Evolutionary conservation across 1,139 yeast species (phyloP).

Genomic region (Taphrina sp.): DNA sequence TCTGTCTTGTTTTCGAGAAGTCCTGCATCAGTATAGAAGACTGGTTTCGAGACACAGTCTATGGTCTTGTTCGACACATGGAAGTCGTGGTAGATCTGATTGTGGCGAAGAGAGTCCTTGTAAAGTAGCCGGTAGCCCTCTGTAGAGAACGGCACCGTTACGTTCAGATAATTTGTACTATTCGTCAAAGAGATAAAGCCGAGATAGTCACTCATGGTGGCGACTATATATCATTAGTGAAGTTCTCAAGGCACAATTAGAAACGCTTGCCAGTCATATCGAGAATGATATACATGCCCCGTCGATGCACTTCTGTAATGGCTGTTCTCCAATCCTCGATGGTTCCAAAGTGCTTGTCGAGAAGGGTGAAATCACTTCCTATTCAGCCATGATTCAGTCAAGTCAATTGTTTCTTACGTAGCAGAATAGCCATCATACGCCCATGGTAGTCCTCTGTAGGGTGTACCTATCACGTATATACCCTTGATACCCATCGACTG

Average conservation of each 20-base stretch:
- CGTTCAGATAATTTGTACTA: slow-evolving; percentile 11
- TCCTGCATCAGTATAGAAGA: slow-evolving; percentile 30
- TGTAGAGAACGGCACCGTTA: slow-evolving; percentile 24
- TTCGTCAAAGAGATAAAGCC: neutral
- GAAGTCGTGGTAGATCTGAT: slow-evolving; percentile 27
- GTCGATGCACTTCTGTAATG: slow-evolving; percentile 24
- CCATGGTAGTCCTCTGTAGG: slow-evolving; percentile 29
- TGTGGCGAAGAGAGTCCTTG: slow-evolving; percentile 10
- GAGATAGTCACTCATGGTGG: slow-evolving; percentile 26
- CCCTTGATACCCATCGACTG: slow-evolving; percentile 32
- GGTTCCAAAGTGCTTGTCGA: slow-evolving; percentile 31
- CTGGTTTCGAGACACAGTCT: slow-evolving; percentile 12
- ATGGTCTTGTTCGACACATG: slow-evolving; percentile 17
- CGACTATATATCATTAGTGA: slow-evolving; percentile 1
- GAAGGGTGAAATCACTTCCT: slow-evolving; percentile 28
- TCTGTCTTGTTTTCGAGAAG: slow-evolving; percentile 2
- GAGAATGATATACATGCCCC: slow-evolving; percentile 30
- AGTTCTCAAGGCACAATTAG: neutral
- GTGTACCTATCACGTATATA: slow-evolving; percentile 29
- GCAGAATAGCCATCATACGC: slow-evolving; percentile 31
- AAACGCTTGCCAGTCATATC: slow-evolving; percentile 23
- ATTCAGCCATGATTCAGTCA: neutral
- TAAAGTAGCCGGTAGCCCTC: slow-evolving; percentile 17
- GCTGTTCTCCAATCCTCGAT: slow-evolving; percentile 29
- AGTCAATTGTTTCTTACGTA: neutral